Base-by-base conservation (phyloP, 2,329 filamentous ascomycete species). In the Diaporthe helianthi region DNA sequence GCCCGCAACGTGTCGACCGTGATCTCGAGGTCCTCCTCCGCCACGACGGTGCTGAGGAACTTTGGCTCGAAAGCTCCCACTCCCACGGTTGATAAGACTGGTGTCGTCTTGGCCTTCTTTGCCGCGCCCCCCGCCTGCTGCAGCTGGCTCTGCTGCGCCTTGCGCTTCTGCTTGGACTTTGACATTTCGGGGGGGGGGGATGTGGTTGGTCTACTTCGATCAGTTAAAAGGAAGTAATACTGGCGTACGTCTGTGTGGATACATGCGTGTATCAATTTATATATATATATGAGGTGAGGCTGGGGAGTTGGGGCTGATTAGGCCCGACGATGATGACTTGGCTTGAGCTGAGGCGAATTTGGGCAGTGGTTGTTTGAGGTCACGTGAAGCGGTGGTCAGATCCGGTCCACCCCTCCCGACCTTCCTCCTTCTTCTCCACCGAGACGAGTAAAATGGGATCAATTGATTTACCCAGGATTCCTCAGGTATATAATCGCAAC, bases 1-100 rank as follows among this genome's bases (percentile, higher is more conserved):
- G 60, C 31, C 38, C 53, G 47, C 31, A 71, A 61, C 9, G 70
- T 71, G 17, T 71, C 70, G 65, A 71, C 68, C 4, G 70, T 66
- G 31, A 71, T 70, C 19, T 71, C 70, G 46, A 71, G 53, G 22
- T 71, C 70, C 49, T 71, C 70, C 19, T 70, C 70, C 17, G 70
- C 55, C 5, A 71, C 70, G 12, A 71, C 52, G 1, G 70, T 71
- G 22, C 65, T 60, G 38, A 71, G 63, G 17, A 66, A n/a, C 44
- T 58, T 71, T 36, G 63, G 67, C 49, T 66, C 67, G 26, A 36
- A 58, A 4, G 53, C 10, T n/a, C 24, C 63, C 19, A n/a, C 53
- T 38, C 60, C 46, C 19, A 65, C 64, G n/a, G 69, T 70, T 10
- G 58, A 44, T 29, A 63, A 19, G 12, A 67, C 52, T 6, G 65